Base-by-base conservation (phyloP, 2,329 filamentous ascomycete genomes). In the Colletotrichum kahawae region DNA sequence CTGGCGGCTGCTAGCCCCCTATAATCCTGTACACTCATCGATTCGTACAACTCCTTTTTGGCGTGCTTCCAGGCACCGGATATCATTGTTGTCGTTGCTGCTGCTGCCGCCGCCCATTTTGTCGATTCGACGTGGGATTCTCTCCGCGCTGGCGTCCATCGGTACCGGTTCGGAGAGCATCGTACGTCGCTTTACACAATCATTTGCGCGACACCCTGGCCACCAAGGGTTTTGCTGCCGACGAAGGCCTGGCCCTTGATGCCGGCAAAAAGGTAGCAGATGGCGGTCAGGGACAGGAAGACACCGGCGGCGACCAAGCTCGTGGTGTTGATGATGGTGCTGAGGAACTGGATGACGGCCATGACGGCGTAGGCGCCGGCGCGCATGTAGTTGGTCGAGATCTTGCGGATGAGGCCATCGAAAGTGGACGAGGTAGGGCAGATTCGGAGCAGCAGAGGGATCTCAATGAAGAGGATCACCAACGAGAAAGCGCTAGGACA, bases 381-480 rank as follows among this genome's bases (percentile, higher is more conserved):
- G 85, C 97, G 95, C 93, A 97, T 97, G 88, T 96, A 98, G 89
- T 98, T 98, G 75, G 96, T 98, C 77, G 95, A 95, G 88, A 99
- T 95, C 82, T 92, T 93, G 85, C 96, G 95, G 85, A 99, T 96
- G 83, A 95, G 93, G 78, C 87, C 88, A 84, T 99, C 97, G 87
- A 99, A 99, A 78, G 91, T 92, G 78, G 93, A 86, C 16, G 96
- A 98, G 7, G 97, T 99, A 74, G 97, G 97, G 88, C 97, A 99
- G 87, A 99, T 98, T 86, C 97, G 95, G 77, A 99, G 93, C 73
- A 99, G 94, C 75, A 98, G 93, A 33, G 97, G 97, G 21, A 99
- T 93, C 85, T 99, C 95, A 82, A 96, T 90, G 86, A 97, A 97
- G 82, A 97, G 87, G 81, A 97, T 93, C 79, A 96, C 81, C 80